These are phyloP conservation scores for Earliella scabrosa DNA, from an alignment of 1,284 basidiomycete species.

Conservation along the genomic window DNA sequence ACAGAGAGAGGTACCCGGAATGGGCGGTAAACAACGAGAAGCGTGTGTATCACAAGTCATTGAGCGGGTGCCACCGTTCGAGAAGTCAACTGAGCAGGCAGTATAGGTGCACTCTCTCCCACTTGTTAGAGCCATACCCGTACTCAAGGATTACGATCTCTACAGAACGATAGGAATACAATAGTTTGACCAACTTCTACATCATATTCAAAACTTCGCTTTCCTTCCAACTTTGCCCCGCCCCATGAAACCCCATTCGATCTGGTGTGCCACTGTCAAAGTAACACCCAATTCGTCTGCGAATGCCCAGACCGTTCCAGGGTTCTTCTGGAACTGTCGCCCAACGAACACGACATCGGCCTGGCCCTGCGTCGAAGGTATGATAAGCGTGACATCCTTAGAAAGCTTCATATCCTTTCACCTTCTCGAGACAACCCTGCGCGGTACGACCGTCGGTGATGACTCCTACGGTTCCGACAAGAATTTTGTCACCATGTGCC, in stretches of 20 bases:
- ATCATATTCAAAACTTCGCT: background rate
- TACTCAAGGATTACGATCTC: too few relatives aligned
- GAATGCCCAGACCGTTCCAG: slow-evolving; percentile 52
- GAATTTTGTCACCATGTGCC: slow-evolving; percentile 42
- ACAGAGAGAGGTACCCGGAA: too few relatives aligned
- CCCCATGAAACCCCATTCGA: slow-evolving; percentile 51
- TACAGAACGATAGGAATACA: too few relatives aligned
- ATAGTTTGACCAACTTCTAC: too few relatives aligned
- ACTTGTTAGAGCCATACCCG: too few relatives aligned
- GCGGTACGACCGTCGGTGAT: slow-evolving; percentile 64
- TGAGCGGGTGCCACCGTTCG: too few relatives aligned
- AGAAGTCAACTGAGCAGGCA: too few relatives aligned
- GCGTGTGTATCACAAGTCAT: too few relatives aligned
- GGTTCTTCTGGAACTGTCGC: slow-evolving; percentile 61
- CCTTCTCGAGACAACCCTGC: slow-evolving; percentile 59
- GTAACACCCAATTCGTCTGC: slow-evolving; percentile 55
- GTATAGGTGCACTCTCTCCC: too few relatives aligned
- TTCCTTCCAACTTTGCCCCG: slow-evolving; percentile 23
- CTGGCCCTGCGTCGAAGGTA: slow-evolving; percentile 34
- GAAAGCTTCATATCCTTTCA: too few relatives aligned
- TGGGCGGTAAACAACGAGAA: too few relatives aligned
- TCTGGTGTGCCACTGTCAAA: slow-evolving; percentile 51
- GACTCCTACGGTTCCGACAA: slow-evolving; percentile 63
- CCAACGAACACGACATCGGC: slow-evolving; percentile 54
- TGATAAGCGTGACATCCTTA: too few relatives aligned